Evolutionary conservation across 768 basidiomycete genomes (phyloP), one percentile per base, ranked within the genome.

Genomic region (Pulveroboletus ravenelii): DNA sequence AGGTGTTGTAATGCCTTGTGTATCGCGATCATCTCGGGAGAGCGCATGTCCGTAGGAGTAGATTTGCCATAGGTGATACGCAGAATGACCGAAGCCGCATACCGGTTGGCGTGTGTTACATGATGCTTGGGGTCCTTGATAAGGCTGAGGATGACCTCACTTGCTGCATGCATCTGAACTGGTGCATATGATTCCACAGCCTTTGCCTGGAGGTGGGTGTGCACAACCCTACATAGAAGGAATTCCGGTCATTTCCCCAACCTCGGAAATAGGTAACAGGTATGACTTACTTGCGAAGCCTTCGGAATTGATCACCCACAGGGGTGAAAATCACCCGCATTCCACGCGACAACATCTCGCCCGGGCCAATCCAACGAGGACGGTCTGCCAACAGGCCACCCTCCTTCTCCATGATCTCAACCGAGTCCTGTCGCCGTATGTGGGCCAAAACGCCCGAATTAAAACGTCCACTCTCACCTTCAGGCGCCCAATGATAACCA

Each of bases 381-480:
- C 82, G 69, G 56, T 83, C 82, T 0, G 74, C 31, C 31, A 32
- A 32, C 12, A 32, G 12, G 10, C 31, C 75, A 15, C 82, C 81
- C 55, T 84, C 79, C 45, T 79, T 79, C 59, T 85, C 82, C 81
- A 85, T 79, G 49, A 85, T 78, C 17, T 84, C 81, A 0, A 82
- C 73, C 0, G 82, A 81, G 32, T 80, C 81, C 62, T 82, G 64
- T 10, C 7, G 32, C 17, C 8, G 14, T 9, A 32, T 41, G 35
- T 27, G 36, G 2, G 18, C 9, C 36, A 2, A 20, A 17, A 15
- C 15, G 12, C 6, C 27, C 6, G 27, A 4, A 8, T 15, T 35
- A n/a, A n/a, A 25, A 39, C 6, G 4, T 29, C n/a, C 12, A 13
- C 6, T 31, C 55, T 55, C 13, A 68, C 69, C 61, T 80, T 70